phyloP scores from a whole-genome alignment of 1,284 basidiomycete genomes.

The Mycena citricolor region DNA sequence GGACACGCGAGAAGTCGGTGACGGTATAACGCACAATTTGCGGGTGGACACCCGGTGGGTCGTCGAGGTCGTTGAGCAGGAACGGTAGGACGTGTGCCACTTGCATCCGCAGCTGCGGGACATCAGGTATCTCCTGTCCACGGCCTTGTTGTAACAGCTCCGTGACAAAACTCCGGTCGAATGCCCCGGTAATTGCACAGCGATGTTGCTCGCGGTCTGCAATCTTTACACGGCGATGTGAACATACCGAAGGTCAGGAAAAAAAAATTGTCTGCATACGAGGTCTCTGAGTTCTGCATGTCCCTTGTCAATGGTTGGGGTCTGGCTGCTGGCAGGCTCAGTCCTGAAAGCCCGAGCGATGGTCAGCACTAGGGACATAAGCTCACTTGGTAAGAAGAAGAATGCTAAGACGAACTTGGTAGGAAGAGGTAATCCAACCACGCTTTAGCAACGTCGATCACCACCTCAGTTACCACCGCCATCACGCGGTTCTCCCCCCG shows the following conservation, averaged over 20 bases:
- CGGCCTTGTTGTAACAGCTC: slow-evolving; percentile 5
- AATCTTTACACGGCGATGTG: slow-evolving; percentile 4
- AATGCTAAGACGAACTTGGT: slow-evolving; percentile 20
- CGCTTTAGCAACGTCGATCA: slow-evolving; percentile 22
- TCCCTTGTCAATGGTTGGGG: slow-evolving; percentile 5
- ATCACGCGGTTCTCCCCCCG: too few species aligned
- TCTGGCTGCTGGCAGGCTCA: slow-evolving; percentile 4
- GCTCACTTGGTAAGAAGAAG: too few species aligned
- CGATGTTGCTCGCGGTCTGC: slow-evolving; percentile 8
- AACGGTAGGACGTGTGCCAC: slow-evolving; percentile 12
- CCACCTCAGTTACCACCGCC: too few species aligned
- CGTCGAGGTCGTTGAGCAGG: slow-evolving; percentile 8
- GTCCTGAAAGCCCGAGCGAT: slow-evolving; percentile 3
- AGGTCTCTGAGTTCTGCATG: slow-evolving; percentile 2
- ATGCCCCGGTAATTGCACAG: slow-evolving; percentile 12
- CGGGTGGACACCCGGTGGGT: background rate
- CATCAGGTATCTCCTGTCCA: slow-evolving; percentile 6
- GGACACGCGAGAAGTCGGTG: background rate
- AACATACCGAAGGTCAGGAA: background rate
- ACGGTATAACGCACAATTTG: slow-evolving; percentile 3
- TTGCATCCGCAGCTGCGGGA: slow-evolving; percentile 4
- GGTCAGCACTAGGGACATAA: slow-evolving; percentile 5
- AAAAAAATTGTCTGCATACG: slow-evolving; percentile 1
- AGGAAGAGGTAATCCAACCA: slow-evolving; percentile 25
- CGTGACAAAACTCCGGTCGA: slow-evolving; percentile 3